Percentiles rank a stretch among this genome's conserved stretches.
These are phyloP conservation scores for Penicillium ochrochloron DNA, from an alignment of 495 filamentous ascomycete species.

Conservation along the genomic window DNA sequence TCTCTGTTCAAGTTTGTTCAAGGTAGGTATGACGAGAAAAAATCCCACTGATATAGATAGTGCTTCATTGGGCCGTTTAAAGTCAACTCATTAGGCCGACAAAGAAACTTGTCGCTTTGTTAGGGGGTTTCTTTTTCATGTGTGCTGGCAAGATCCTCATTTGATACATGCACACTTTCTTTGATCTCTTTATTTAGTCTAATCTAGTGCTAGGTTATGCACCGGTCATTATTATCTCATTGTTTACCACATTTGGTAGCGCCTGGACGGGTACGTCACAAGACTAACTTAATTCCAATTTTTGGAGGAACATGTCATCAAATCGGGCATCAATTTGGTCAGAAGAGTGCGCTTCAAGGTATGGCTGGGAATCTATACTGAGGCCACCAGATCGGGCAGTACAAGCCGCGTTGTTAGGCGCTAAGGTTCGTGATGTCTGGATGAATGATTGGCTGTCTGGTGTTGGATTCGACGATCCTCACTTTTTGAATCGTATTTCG, in stretches of 20 bases:
- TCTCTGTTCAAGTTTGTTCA: not conserved
- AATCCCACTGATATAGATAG: not conserved
- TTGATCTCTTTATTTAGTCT: not conserved
- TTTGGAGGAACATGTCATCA: not conserved
- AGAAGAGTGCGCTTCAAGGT: not conserved
- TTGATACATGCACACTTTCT: not conserved
- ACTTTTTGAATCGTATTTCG: not conserved
- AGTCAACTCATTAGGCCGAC: conserved; percentile 1
- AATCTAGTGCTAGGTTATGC: not conserved
- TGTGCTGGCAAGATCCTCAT: not conserved
- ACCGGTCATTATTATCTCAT: conserved; percentile 5
- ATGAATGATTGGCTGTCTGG: not conserved
- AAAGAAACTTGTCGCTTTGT: not conserved
- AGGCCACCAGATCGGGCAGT: not conserved
- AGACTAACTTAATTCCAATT: not conserved
- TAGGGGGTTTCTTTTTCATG: not conserved
- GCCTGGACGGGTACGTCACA: not conserved
- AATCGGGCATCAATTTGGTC: conserved; percentile 1
- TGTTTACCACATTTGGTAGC: not conserved
- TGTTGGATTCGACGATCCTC: not conserved
- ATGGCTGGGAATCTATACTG: not conserved
- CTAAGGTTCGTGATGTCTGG: not conserved
- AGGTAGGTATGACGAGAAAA: not conserved
- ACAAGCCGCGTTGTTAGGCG: not conserved
- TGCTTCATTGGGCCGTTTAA: conserved; percentile 1